Evolutionary conservation across 2,329 filamentous ascomycete species (phyloP).

Genomic region (Epichloe brachyelytri): DNA sequence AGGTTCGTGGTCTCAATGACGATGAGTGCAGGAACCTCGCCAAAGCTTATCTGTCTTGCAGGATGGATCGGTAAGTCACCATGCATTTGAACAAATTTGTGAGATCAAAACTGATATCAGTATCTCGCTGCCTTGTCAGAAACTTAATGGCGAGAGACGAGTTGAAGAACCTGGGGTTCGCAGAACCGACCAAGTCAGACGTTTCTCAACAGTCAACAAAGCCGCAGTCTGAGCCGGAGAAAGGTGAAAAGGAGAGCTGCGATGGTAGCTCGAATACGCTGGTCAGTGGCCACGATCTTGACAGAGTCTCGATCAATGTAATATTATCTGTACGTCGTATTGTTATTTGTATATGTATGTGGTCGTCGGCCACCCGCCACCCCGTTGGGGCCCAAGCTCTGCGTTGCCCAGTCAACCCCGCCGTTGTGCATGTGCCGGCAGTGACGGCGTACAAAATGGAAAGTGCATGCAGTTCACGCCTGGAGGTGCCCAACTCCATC

Average conservation of each 20-base stretch:
- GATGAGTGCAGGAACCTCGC: conserved; percentile 73
- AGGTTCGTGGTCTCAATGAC: conserved; percentile 71
- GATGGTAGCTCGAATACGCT: conserved; percentile 16
- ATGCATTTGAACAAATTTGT: not conserved
- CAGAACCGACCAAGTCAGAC: conserved; percentile 16
- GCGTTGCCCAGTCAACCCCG: conserved; percentile 14
- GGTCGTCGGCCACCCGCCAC: not conserved
- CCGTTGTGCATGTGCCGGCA: not conserved
- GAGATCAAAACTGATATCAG: not conserved
- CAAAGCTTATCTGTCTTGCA: conserved; percentile 78
- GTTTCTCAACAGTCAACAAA: conserved; percentile 6
- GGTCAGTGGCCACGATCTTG: not conserved
- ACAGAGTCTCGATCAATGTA: not conserved
- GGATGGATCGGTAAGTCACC: conserved; percentile 74
- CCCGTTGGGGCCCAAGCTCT: not conserved
- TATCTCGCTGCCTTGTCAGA: conserved; percentile 26
- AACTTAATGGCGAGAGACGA: conserved; percentile 95
- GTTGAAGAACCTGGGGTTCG: conserved; percentile 84
- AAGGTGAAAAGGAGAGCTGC: conserved; percentile 23
- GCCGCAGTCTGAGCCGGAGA: conserved; percentile 16
- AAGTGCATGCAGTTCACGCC: conserved; percentile 1
- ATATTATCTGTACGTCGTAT: not conserved
- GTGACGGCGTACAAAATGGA: conserved; percentile 8
- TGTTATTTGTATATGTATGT: not conserved
- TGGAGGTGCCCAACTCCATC: conserved; percentile 3